Base-by-base conservation (phyloP, 108 stramenopile species). In the Cylindrotheca closterium region DNA sequence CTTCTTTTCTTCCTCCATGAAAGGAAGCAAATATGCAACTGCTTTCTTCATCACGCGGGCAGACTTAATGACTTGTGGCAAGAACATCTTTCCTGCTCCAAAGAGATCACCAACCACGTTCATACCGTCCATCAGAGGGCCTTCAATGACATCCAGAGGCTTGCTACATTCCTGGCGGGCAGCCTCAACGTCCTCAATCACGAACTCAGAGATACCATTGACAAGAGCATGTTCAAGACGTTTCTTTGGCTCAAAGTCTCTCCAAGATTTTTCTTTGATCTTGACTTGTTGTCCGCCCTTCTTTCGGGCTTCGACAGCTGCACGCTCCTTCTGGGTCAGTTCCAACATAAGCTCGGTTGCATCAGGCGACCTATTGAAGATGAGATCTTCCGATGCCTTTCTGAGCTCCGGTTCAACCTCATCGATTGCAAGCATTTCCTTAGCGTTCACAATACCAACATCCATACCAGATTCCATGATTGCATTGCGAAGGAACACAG, bases 21-120 rank as follows among this genome's bases (percentile, higher is more conserved):
- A 99, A 1, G 99, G 99, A 47, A 98, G 79, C 45, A 99, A 71
- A 63, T 98, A 98, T 2, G 97, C 97, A 28, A 99, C 99, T 46
- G 99, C 99, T 79, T 98, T 98, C 91, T 99, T 99, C 99, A 99
- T 99, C 0, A 99, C 99, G 31, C 99, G 95, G 29, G 99, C 99
- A 30, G 94, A 96, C 74, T 99, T 99, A 77, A 99, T 99, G 47
- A 99, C 99, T 87, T 99, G 99, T 29, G 99, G 99, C 60, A 99
- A 78, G 66, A 99, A 99, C 99, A 99, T 99, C 74, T 99, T 99
- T 50, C 99, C 99, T 32, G 96, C 73, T 27, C 99, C 99, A 67
- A 99, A 99, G 33, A 99, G 77, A 75, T 99, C 99, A 8, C 99
- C 99, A 30, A 99, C 96, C 4, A 98, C 81, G 71, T 98, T 98